A percentile compares a stretch with the other conserved stretches of the same genome.
These are phyloP conservation scores for Dipteronia sinensis DNA, from an alignment of 345 rosid species.

Conservation along the genomic window DNA sequence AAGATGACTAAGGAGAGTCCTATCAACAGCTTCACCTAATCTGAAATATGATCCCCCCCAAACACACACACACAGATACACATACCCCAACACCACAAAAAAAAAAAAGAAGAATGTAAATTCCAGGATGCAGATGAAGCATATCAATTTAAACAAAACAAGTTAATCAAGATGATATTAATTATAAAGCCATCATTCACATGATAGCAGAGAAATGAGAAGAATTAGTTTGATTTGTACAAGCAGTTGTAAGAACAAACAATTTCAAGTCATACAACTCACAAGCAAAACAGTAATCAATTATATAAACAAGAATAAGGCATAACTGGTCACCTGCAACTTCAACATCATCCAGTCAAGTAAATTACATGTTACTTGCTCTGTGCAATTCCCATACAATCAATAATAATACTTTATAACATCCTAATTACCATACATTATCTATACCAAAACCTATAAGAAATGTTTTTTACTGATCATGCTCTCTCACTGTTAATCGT, in stretches of 20 bases:
- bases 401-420: not conserved
- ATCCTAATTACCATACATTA: not conserved
- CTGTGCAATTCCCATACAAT: not conserved
- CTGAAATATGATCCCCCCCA: slow-evolving; percentile 45
- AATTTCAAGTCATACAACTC: not conserved
- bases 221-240: not conserved
- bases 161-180: not conserved
- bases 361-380: not conserved
- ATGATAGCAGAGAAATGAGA: not conserved
- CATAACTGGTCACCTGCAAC: not conserved
- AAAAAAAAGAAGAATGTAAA: not conserved
- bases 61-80: slow-evolving; percentile 14
- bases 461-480: not conserved
- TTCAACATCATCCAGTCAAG: not conserved
- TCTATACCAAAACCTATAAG: not conserved
- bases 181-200: not conserved
- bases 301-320: not conserved
- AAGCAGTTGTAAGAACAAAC: not conserved
- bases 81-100: not conserved
- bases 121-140: not conserved
- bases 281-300: not conserved
- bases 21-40: slow-evolving; percentile 89
- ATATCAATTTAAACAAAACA: not conserved
- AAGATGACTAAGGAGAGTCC: slow-evolving; percentile 87
- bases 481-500: not conserved